Conservation (phyloP, 169 alveolate genomes). For the Amoebophrya sp. region DNA sequence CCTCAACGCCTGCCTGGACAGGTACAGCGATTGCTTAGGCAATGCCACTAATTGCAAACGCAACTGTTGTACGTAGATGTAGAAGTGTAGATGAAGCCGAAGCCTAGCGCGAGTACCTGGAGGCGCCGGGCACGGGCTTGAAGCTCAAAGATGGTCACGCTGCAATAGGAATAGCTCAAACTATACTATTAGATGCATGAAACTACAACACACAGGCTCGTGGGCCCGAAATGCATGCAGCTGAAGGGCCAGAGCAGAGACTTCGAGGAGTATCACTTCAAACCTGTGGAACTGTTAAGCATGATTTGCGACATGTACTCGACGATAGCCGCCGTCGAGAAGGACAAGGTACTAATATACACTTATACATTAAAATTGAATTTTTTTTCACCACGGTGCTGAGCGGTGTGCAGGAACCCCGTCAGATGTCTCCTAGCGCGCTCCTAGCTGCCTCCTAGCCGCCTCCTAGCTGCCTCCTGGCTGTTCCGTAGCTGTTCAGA, state of each 20-base stretch:
- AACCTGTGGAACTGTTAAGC: neutral
- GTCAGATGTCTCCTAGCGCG: too few relatives aligned
- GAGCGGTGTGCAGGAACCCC: too few relatives aligned
- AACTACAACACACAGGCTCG: conserved; percentile 37
- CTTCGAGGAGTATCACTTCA: conserved; percentile 23
- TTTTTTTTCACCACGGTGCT: too few relatives aligned
- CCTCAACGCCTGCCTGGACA: conserved; percentile 3
- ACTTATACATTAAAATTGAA: too few relatives aligned
- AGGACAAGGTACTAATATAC: neutral
- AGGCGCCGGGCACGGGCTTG: neutral
- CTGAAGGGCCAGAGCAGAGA: conserved; percentile 46
- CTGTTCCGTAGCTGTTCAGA: too few relatives aligned
- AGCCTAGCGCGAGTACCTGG: neutral
- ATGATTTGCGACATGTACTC: neutral
- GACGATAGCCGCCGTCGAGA: neutral
- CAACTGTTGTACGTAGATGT: neutral
- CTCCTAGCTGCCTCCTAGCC: too few relatives aligned
- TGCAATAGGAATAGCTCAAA: neutral
- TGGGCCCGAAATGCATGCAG: conserved; percentile 57
- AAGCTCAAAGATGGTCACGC: neutral
- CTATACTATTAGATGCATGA: too few relatives aligned
- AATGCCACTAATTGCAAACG: neutral
- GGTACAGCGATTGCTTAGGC: too few relatives aligned
- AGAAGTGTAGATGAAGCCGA: neutral
- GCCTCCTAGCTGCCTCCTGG: too few relatives aligned